Evolutionary conservation across 2,329 filamentous ascomycete genomes (phyloP).

Genomic region (Thielaviopsis punctulata): DNA sequence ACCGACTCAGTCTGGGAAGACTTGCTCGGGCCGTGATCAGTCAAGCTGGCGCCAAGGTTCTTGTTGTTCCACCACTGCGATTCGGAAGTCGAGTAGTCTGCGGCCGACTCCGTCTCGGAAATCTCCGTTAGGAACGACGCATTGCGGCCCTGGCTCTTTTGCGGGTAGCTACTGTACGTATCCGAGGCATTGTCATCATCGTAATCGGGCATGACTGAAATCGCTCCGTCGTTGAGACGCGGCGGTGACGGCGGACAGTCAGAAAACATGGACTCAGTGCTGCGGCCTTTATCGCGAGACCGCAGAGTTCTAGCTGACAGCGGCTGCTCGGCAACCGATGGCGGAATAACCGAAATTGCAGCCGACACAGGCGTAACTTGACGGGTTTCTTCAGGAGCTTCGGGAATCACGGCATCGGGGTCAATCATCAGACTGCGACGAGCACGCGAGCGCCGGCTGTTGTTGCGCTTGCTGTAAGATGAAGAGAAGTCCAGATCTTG

Average conservation of each 20-base stretch:
- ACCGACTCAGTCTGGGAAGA: neutral
- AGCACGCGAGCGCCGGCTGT: slow-evolving; percentile 2
- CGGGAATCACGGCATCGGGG: slow-evolving; percentile 1
- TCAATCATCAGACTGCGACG: slow-evolving; percentile 3
- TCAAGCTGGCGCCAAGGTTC: neutral
- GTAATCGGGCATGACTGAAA: slow-evolving; percentile 9
- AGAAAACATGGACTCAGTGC: slow-evolving; percentile 9
- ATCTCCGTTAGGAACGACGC: slow-evolving; percentile 8
- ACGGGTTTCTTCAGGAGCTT: slow-evolving; percentile 1
- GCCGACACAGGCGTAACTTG: neutral
- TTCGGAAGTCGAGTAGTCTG: neutral
- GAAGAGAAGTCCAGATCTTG: slow-evolving; percentile 10
- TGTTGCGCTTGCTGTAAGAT: neutral
- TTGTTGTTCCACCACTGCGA: slow-evolving; percentile 9
- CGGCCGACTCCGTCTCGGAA: slow-evolving; percentile 4
- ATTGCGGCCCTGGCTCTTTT: neutral
- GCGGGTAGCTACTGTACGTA: neutral
- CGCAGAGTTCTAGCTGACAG: slow-evolving; percentile 3
- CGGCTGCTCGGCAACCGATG: neutral
- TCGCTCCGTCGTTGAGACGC: slow-evolving; percentile 9
- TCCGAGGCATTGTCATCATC: slow-evolving; percentile 5
- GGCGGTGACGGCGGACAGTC: slow-evolving; percentile 5
- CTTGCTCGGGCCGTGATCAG: slow-evolving; percentile 1
- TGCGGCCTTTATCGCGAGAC: slow-evolving; percentile 5
- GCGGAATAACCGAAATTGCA: neutral